Base-by-base conservation (phyloP, 2,329 filamentous ascomycete genomes). In the Zarea fungicola region DNA sequence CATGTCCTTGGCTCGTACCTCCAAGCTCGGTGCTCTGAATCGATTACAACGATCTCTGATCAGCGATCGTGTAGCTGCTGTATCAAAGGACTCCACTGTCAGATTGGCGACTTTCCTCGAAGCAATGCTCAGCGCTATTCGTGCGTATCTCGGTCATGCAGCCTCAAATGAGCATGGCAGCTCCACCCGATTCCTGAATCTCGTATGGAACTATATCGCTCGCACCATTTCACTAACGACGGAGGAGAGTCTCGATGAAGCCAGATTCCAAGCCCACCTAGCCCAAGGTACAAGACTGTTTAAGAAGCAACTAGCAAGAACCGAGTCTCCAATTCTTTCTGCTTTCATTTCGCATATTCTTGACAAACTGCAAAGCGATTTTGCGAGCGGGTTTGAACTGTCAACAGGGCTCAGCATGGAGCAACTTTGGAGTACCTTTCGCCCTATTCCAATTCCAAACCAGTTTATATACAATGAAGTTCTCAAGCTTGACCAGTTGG, bases 371-470 rank as follows among this genome's bases (percentile, higher is more conserved):
- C 66, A 75, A 36, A 69, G 69, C 32, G 75, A 75, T 42, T 92
- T 95, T 60, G 75, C 79, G 21, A 76, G 80, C 14, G 83, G 81
- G 2, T 91, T 90, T 69, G 81, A 82, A 48, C 69, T 95, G 13
- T 82, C 74, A 0, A 90, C 85, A 2, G 90, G 89, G 0, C 70
- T 90, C 11, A 84, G 81, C 55, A 93, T 95, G 87, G 87, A 93
- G 60, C 64, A 71, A 8, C 74, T 95, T 5, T 95, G 91, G 92
- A 78, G 80, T 35, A 60, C 72, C 2, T 79, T 95, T 59, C 80
- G 86, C 46, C 88, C 90, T 1, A 64, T 70, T 10, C 75, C 81
- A 5, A 71, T 83, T 19, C 65, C 73, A 2, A 72, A 73, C 16
- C 62, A 68, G 21, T 58, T 61, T 4, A 67, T 72, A 0, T 65